phyloP scores from a whole-genome alignment of 2,329 filamentous ascomycete species.

The Trichothecium roseum region DNA sequence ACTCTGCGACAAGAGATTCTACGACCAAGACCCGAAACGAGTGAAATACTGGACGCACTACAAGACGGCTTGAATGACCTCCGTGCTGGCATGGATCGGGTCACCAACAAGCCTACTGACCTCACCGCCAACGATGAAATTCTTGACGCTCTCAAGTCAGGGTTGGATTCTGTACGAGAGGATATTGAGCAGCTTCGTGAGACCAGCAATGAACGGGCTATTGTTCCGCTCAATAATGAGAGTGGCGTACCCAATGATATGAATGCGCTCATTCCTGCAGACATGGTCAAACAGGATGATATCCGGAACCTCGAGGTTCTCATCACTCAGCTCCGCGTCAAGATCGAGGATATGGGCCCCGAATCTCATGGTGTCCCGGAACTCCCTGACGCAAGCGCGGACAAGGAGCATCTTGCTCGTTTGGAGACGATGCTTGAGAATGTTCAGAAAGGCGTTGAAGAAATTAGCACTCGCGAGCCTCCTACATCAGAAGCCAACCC shows the following conservation, averaged over 20 bases:
- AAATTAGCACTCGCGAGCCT: constrained; percentile 24
- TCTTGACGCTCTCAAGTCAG: constrained; percentile 60
- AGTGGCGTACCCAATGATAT: constrained; percentile 8
- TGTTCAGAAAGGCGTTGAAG: constrained; percentile 9
- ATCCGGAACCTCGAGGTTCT: constrained; percentile 79
- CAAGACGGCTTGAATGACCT: constrained; percentile 79
- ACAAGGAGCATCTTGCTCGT: constrained; percentile 43
- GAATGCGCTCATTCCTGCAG: constrained; percentile 24
- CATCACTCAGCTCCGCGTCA: constrained; percentile 71
- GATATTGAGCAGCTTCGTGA: constrained; percentile 75
- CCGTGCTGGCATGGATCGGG: constrained; percentile 63
- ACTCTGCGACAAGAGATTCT: constrained; percentile 67
- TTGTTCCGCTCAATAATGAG: constrained; percentile 19
- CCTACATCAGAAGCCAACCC: constrained; percentile 8
- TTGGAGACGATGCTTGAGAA: constrained; percentile 38
- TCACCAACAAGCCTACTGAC: constrained; percentile 70
- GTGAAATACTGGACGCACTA: constrained; percentile 80
- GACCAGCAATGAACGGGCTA: constrained; percentile 34
- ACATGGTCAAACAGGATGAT: constrained; percentile 56
- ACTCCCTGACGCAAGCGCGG: constrained; percentile 16
- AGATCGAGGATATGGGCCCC: constrained; percentile 53
- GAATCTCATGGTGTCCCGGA: constrained; percentile 10
- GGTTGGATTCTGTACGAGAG: constrained; percentile 61
- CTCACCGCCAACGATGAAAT: constrained; percentile 83
- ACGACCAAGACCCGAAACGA: constrained; percentile 57